Conservation (phyloP, 345 rosid species). For the Syzygium jambos region DNA sequence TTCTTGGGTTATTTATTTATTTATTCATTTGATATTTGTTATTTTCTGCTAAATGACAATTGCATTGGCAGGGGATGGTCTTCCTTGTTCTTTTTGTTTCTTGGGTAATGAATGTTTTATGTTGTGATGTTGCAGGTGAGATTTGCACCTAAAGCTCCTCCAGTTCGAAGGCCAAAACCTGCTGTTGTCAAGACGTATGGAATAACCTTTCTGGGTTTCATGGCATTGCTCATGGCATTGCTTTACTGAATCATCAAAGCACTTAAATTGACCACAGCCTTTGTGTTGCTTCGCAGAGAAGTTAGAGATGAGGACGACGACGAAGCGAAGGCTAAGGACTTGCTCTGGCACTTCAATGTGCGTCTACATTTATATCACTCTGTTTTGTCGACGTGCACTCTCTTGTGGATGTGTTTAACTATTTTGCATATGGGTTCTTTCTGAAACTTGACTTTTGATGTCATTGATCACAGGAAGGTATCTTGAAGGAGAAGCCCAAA, state of each 20-base stretch:
- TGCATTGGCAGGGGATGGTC: background rate
- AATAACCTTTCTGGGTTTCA: background rate
- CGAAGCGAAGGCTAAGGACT: constrained; percentile 45
- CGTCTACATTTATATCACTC: background rate
- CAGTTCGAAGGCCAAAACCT: constrained; percentile 34
- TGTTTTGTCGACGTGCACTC: background rate
- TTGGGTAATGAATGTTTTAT: background rate
- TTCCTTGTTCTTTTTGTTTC: background rate
- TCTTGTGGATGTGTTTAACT: background rate
- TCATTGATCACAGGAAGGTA: constrained; percentile 20
- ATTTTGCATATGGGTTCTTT: background rate
- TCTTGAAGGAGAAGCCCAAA: constrained; percentile 29
- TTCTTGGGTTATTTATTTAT: too few species aligned
- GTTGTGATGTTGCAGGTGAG: constrained; percentile 32
- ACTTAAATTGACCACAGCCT: background rate
- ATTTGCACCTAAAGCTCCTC: constrained; percentile 71
- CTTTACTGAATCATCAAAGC: background rate
- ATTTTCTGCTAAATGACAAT: background rate
- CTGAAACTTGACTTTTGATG: background rate
- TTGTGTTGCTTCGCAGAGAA: constrained; percentile 40
- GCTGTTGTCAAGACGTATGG: constrained; percentile 60
- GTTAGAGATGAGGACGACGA: constrained; percentile 28
- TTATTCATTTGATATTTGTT: background rate
- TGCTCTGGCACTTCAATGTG: constrained; percentile 51
- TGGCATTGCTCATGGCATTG: background rate